A percentile compares a stretch with the other conserved stretches of the same genome.
Evolutionary conservation across 345 rosid genomes (phyloP).

Genomic region (Sonneratia caseolaris): DNA sequence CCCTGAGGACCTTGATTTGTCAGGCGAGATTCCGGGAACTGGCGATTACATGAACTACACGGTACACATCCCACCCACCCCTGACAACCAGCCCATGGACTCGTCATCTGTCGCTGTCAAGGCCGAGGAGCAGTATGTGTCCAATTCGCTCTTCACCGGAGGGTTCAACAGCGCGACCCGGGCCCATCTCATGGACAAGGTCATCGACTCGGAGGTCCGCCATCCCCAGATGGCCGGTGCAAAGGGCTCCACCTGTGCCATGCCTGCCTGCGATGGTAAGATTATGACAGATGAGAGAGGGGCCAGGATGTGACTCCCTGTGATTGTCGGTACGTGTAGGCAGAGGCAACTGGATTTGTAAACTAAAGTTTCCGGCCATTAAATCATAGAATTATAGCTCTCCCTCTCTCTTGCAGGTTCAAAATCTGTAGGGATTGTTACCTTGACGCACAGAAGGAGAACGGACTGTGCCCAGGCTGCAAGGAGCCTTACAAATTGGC

Average conservation of each 20-base stretch:
- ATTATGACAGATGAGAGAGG: conserved; percentile 82
- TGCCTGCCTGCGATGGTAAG: conserved; percentile 93
- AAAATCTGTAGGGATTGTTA: conserved; percentile 91
- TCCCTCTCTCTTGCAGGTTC: conserved; percentile 35
- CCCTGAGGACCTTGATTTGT: conserved; percentile 74
- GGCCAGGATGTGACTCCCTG: conserved; percentile 79
- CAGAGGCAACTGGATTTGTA: neutral
- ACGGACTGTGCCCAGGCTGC: conserved; percentile 82
- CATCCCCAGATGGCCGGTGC: conserved; percentile 98
- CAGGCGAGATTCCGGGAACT: conserved; percentile 53
- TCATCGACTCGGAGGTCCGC: conserved; percentile 80
- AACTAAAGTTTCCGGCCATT: neutral
- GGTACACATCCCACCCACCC: conserved; percentile 88
- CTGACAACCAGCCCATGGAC: conserved; percentile 88
- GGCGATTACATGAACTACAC: conserved; percentile 76
- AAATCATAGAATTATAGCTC: neutral
- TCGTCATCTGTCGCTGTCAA: conserved; percentile 25
- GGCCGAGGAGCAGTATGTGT: conserved; percentile 87
- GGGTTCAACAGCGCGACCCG: conserved; percentile 94
- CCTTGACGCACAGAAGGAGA: conserved; percentile 79
- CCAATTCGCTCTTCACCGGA: conserved; percentile 83
- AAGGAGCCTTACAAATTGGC: conserved; percentile 69
- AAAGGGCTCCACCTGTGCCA: conserved; percentile 68
- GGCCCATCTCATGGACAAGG: conserved; percentile 96
- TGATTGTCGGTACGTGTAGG: conserved; percentile 55